These are phyloP conservation scores for Takakia lepidozioides DNA, from an alignment of 225 moss, liverwort and hornwort species.

Conservation along the genomic window DNA sequence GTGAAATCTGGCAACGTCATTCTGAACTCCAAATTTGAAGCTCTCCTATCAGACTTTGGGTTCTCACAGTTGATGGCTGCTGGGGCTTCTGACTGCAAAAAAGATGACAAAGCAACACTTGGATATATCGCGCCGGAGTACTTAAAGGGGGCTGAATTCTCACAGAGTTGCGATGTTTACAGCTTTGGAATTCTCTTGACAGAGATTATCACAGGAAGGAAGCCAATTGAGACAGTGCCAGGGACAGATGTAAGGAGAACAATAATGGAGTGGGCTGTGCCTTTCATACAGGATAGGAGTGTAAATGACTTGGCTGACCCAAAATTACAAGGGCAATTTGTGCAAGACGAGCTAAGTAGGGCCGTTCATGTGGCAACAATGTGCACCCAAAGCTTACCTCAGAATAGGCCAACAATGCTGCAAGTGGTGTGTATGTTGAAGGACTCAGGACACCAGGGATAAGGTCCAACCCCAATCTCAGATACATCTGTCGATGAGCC, in stretches of 20 bases:
- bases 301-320: conserved; percentile 70
- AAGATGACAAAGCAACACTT: conserved; percentile 70
- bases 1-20: conserved; percentile 89
- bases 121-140: conserved; percentile 81
- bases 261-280: conserved; percentile 90
- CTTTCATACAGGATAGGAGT: conserved; percentile 57
- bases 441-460: too few relatives aligned
- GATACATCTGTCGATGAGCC: too few relatives aligned
- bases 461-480: too few relatives aligned
- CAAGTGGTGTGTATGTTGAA: too few relatives aligned
- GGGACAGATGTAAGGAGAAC: conserved; percentile 69
- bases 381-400: conserved; percentile 71
- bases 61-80: conserved; percentile 75
- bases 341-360: conserved; percentile 60
- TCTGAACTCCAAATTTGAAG: conserved; percentile 62
- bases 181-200: conserved; percentile 86
- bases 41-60: conserved; percentile 79
- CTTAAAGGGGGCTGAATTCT: conserved; percentile 61
- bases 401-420: conserved; percentile 78
- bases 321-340: conserved; percentile 69
- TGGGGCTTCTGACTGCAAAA: conserved; percentile 72
- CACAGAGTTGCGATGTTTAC: conserved; percentile 83
- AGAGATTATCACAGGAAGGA: conserved; percentile 91
- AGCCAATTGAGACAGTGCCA: conserved; percentile 72
- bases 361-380: conserved; percentile 55